Evolutionary conservation across 495 filamentous ascomycete genomes (phyloP).

Genomic region (Achaetomiella virescens): DNA sequence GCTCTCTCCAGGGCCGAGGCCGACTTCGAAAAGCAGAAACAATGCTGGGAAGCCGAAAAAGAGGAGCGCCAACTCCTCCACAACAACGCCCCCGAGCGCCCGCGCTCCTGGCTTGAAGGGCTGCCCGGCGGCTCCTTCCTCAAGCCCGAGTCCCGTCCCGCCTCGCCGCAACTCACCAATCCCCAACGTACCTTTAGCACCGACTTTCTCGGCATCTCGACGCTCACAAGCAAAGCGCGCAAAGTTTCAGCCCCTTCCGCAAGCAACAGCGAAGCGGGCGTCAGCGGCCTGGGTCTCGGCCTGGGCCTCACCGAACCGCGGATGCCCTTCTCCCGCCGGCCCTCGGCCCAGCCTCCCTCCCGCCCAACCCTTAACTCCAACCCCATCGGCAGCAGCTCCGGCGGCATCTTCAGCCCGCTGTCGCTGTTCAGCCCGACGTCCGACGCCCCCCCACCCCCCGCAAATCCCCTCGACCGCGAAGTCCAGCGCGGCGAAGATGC

Average conservation of each 20-base stretch:
- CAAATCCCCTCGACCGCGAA: slow-evolving; percentile 60
- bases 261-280: slow-evolving; percentile 38
- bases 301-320: slow-evolving; percentile 9
- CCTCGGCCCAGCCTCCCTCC: slow-evolving; percentile 34
- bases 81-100: slow-evolving; percentile 61
- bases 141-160: slow-evolving; percentile 40
- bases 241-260: slow-evolving; percentile 39
- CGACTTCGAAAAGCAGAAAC: slow-evolving; percentile 44
- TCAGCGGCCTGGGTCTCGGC: slow-evolving; percentile 12
- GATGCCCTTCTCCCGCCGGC: slow-evolving; percentile 27
- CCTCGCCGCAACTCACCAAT: slow-evolving; percentile 37
- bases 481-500: slow-evolving; percentile 52
- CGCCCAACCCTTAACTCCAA: slow-evolving; percentile 19
- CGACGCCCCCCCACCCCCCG: slow-evolving; percentile 23
- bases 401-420: slow-evolving; percentile 27
- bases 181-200: slow-evolving; percentile 43
- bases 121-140: slow-evolving; percentile 30
- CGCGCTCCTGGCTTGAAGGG: slow-evolving; percentile 65
- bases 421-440: slow-evolving; percentile 31
- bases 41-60: slow-evolving; percentile 64
- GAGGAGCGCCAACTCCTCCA: slow-evolving; percentile 53
- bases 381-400: slow-evolving; percentile 3
- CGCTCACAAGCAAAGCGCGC: slow-evolving; percentile 36
- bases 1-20: slow-evolving; percentile 48
- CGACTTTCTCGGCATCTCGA: slow-evolving; percentile 41